Base-by-base conservation (phyloP, 441 rosid species). In the Geranium incanum region DNA sequence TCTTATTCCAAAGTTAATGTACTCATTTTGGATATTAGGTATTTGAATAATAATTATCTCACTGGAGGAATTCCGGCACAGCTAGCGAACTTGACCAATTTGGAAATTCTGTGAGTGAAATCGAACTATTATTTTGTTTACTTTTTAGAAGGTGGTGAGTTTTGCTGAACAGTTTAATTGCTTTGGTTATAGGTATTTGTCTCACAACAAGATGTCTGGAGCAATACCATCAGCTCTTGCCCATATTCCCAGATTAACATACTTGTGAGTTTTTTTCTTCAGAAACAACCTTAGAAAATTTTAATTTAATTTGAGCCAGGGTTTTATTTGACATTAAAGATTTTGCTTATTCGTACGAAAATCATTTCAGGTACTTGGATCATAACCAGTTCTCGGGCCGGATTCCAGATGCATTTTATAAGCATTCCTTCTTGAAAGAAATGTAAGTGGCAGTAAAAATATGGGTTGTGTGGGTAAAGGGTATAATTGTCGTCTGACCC, bases 1-100 rank as follows among this genome's bases (percentile, higher is more conserved):
- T 66, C 12, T 39, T 1, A 0, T 15, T 5, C 7, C 41, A 9
- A 13, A 50, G 15, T 38, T 59, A 73, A 52, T 71, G 67, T 70
- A 38, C 63, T 78, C 33, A 52, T 55, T 76, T 48, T 33, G 57
- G 52, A 36, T 18, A 12, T 57, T 76, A 92, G 97, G 70, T 94
- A 92, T 74, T 78, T 94, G 82, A 90, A 92, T 73, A 92, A 92
- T 74, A 94, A 94, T 78, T 90, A 90, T 75, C 82, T 94, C 74
- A 95, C 93, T 64, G 97, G 99, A 75, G 97, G 97, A 41, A 85
- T 95, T 75, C 97, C 99, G 33, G 87, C 97, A 38, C 97, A 94
- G 76, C 90, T 94, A 18, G 88, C 99, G 48, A 94, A 92, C 82
- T 80, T 94, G 77, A 90, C 90, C 76, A 88, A 87, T 78, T 78